phyloP scores from a whole-genome alignment of 257 asterid genomes.

The Lycium barbarum region DNA sequence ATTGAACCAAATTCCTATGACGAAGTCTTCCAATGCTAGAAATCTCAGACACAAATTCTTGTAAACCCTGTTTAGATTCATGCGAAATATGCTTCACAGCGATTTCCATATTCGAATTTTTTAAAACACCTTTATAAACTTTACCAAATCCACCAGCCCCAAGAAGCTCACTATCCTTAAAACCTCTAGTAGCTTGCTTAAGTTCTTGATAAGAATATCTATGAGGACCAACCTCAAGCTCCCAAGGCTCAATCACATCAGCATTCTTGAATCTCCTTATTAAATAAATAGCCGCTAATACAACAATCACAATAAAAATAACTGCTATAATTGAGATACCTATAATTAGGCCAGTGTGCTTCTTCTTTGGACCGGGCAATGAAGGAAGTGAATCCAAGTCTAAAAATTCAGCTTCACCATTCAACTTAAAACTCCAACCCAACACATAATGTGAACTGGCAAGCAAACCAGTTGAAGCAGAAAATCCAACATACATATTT shows the following conservation, averaged over 20 bases:
- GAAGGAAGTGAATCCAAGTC: constrained; percentile 56
- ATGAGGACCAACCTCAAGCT: constrained; percentile 77
- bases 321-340: constrained; percentile 34
- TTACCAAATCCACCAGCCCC: constrained; percentile 81
- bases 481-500: constrained; percentile 70
- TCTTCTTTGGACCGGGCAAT: constrained; percentile 41
- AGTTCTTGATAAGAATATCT: constrained; percentile 66
- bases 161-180: constrained; percentile 63
- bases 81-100: constrained; percentile 77
- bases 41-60: constrained; percentile 71
- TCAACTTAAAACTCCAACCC: constrained; percentile 82
- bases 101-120: constrained; percentile 44
- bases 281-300: constrained; percentile 35
- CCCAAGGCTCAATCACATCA: constrained; percentile 75
- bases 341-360: constrained; percentile 36
- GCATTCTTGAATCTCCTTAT: constrained; percentile 48
- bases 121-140: constrained; percentile 61
- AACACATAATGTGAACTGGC: constrained; percentile 69
- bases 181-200: constrained; percentile 64
- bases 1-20: constrained; percentile 71
- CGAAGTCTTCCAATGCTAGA: constrained; percentile 70
- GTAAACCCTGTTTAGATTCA: constrained; percentile 71
- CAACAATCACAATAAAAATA: constrained; percentile 15
- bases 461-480: constrained; percentile 73
- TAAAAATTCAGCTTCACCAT: constrained; percentile 49